Base-by-base conservation (phyloP, 1,284 basidiomycete genomes). In the Xanthoconium separans region DNA sequence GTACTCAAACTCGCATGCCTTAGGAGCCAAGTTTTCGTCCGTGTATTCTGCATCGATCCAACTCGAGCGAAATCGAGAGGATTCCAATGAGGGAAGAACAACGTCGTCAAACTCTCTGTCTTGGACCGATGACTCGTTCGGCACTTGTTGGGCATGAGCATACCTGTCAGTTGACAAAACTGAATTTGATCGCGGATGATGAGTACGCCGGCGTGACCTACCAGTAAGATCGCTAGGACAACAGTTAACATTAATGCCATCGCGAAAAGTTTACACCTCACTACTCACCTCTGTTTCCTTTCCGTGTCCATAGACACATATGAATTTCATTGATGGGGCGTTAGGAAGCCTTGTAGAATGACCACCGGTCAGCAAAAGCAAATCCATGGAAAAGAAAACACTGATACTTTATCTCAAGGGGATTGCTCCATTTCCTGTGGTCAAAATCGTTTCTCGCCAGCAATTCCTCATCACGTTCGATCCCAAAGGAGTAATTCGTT, bases 271-370 rank as follows among this genome's bases (percentile, higher is more conserved):
- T 16, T 36, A 16, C 39, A 44, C 18, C 29, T 22, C 2, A 27
- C 18, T 9, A 65, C 79, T 64, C 44, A 88, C 89, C 81, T 98
- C 97, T 0, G 97, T 99, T 62, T 95, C 90, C 69, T 98, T 98
- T 20, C 97, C 97, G 60, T 93, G 89, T 0, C 96, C 97, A 71
- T 99, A 98, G 10, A 95, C 81, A 63, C 96, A 98, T 72, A 89
- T 93, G 22, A 98, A 86, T 70, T 91, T 95, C 87, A 98, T 91
- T 1, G 87, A 90, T 0, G 95, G 95, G 0, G 96, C 96, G 47
- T 87, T 75, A 0, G 96, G 96, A n/a, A 94, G 75, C 64, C 89
- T 91, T 42, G n/a, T 39, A 7, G 6, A 7, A 46, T 20, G 6
- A 47, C 36, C 15, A 43, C 18, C 9, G 20, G 52, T 56, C 6